Base-by-base conservation (phyloP, 139 green algal genomes). In the Diplosphaera chodatii region DNA sequence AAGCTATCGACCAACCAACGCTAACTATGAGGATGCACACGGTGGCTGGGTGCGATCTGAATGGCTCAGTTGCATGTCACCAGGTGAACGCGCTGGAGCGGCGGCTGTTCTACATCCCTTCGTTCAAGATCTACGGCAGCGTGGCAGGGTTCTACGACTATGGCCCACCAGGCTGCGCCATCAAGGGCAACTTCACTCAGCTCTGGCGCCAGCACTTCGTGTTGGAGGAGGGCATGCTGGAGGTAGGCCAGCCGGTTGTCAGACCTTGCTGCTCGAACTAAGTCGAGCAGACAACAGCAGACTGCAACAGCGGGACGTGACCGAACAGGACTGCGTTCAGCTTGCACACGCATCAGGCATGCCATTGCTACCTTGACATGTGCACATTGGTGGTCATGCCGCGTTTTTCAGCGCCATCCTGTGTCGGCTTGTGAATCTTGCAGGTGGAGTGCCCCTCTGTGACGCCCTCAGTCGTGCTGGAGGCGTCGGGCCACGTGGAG, bases 121-220 rank as follows among this genome's bases (percentile, higher is more conserved):
- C 88, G 3, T 99, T 98, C 84, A 96, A 96, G 66, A 99, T 99
- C 76, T 99, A 99, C 80, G 93, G 93, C 74, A 79, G 82, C 21
- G 92, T 99, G 32, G 91, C 91, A 1, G 95, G 95, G 65, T 92
- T 99, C 67, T 99, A 96, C 81, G 95, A 99, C 86, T 99, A 96
- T 78, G 95, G 95, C 10, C 95, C 95, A 0, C 93, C 95, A 1
- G 95, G 95, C 62, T 98, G 93, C 81, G 91, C 93, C 40, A 89
- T 99, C 73, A 99, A 99, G 87, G 78, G 91, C 65, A 99, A 99
- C 80, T 71, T 98, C 30, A 94, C 89, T 4, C 80, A 91, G 73
- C 78, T 78, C 18, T 97, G 92, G 92, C 83, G 91, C 16, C 85
- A 97, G 81, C 95, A 99, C 82, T 99, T 98, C 78, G 86, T 99